Evolutionary conservation across 2,329 filamentous ascomycete species (phyloP).

Genomic region (Didymella glomerata): DNA sequence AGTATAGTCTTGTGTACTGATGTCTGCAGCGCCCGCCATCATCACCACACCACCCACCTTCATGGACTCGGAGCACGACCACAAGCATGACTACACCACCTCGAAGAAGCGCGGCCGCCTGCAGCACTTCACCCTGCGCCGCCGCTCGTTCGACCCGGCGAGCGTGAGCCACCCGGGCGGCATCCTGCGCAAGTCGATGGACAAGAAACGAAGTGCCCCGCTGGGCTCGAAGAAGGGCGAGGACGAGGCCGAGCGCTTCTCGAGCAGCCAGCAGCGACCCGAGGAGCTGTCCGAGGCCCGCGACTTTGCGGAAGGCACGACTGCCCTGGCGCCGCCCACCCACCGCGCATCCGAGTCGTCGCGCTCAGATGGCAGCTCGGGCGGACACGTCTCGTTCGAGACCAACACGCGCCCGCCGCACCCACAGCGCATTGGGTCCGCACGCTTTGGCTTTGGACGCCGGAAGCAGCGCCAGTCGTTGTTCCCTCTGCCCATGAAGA

Average conservation of each 20-base stretch:
- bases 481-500: slow-evolving; percentile 87
- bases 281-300: slow-evolving; percentile 55
- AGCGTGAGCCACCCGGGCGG: slow-evolving; percentile 38
- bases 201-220: slow-evolving; percentile 41
- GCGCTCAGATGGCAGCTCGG: slow-evolving; percentile 83
- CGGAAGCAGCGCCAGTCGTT: slow-evolving; percentile 75
- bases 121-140: slow-evolving; percentile 47
- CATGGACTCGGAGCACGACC: slow-evolving; percentile 33
- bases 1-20: slow-evolving; percentile 41
- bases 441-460: slow-evolving; percentile 75
- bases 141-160: slow-evolving; percentile 50
- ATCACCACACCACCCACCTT: slow-evolving; percentile 91
- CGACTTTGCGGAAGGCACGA: slow-evolving; percentile 69
- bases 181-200: slow-evolving; percentile 48
- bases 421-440: slow-evolving; percentile 73
- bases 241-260: slow-evolving; percentile 62
- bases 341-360: slow-evolving; percentile 84
- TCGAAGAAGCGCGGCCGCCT: slow-evolving; percentile 43
- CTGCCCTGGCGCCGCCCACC: slow-evolving; percentile 69
- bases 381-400: slow-evolving; percentile 52
- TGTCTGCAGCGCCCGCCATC: slow-evolving; percentile 67
- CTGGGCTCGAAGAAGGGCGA: slow-evolving; percentile 46
- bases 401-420: slow-evolving; percentile 44
- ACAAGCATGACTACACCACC: slow-evolving; percentile 12
- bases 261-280: slow-evolving; percentile 61